Percentiles rank a stretch among this genome's conserved stretches.
These are phyloP conservation scores for Plectosphaerella cucumerina DNA, from an alignment of 2,329 filamentous ascomycete species.

Conservation along the genomic window DNA sequence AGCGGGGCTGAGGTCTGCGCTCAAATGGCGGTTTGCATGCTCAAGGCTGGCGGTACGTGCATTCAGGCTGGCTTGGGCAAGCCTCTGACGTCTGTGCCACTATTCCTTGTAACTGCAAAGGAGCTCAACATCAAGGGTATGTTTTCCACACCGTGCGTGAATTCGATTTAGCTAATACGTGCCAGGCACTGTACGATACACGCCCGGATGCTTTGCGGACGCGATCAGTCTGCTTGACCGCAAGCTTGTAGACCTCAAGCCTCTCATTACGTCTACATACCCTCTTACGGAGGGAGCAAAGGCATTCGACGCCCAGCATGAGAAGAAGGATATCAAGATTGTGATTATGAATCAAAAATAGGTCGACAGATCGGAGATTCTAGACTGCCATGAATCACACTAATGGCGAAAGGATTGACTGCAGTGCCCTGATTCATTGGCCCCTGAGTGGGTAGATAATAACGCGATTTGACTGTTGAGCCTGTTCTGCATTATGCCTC, in stretches of 20 bases:
- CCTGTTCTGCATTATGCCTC: too few species aligned
- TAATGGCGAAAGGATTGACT: too few species aligned
- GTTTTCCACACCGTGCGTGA: neutral
- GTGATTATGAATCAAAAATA: neutral
- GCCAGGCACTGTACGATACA: slow-evolving; percentile 18
- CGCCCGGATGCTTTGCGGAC: slow-evolving; percentile 18
- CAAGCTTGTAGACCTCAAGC: slow-evolving; percentile 17
- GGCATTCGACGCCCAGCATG: slow-evolving; percentile 17
- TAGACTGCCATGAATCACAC: too few species aligned
- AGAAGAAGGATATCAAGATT: slow-evolving; percentile 11
- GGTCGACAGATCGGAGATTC: neutral
- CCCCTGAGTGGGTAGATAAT: too few species aligned
- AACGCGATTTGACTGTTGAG: too few species aligned
- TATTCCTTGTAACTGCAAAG: slow-evolving; percentile 17
- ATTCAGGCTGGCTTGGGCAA: slow-evolving; percentile 19
- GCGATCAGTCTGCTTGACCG: slow-evolving; percentile 16
- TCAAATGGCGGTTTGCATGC: slow-evolving; percentile 17
- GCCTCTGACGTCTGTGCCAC: slow-evolving; percentile 12
- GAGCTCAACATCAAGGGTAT: slow-evolving; percentile 18
- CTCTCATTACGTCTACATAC: slow-evolving; percentile 18
- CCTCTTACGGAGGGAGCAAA: slow-evolving; percentile 13
- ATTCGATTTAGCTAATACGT: neutral
- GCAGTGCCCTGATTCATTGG: too few species aligned
- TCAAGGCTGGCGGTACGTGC: slow-evolving; percentile 12
- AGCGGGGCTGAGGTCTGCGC: slow-evolving; percentile 18